Evolutionary conservation across 2,329 filamentous ascomycete species (phyloP).

Genomic region (Phyllosticta citriasiana): DNA sequence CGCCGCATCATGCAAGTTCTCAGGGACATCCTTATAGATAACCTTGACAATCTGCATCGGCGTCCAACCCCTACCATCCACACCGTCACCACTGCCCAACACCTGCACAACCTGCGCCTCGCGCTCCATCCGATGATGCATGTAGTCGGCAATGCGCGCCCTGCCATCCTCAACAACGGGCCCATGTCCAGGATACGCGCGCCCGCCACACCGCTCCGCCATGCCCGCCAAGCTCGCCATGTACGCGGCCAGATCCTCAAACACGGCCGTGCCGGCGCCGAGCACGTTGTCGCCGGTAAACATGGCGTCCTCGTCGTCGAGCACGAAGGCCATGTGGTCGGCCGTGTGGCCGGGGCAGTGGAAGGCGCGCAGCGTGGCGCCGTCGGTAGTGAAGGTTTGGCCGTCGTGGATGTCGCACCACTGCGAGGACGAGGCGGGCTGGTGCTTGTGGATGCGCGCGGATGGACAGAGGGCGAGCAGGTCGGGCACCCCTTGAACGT

Average conservation of each 20-base stretch:
- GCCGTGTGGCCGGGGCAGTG: conserved; percentile 66
- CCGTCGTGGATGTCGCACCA: conserved; percentile 44
- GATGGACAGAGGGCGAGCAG: conserved; percentile 54
- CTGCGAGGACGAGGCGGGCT: conserved; percentile 34
- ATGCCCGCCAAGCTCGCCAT: conserved; percentile 60
- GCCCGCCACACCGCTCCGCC: conserved; percentile 52
- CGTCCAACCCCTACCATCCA: conserved; percentile 42
- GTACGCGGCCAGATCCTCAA: conserved; percentile 65
- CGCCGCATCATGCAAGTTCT: conserved; percentile 65
- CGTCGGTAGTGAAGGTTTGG: conserved; percentile 46
- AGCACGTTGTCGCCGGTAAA: conserved; percentile 87
- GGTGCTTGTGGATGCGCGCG: conserved; percentile 56
- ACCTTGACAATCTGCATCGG: conserved; percentile 76
- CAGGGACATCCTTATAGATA: conserved; percentile 73
- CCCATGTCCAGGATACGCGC: conserved; percentile 83
- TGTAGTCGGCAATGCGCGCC: conserved; percentile 69
- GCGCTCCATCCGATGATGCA: conserved; percentile 45
- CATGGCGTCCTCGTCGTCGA: conserved; percentile 70
- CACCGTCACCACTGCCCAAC: conserved; percentile 12
- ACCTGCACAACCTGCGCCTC: conserved; percentile 44
- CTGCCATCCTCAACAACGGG: conserved; percentile 63
- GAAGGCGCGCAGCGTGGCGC: conserved; percentile 57
- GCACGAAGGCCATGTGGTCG: conserved; percentile 71
- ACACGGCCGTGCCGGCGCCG: conserved; percentile 77
- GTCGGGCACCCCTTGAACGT: conserved; percentile 65